These are phyloP conservation scores for Daldinia caldariorum DNA, from an alignment of 495 filamentous ascomycete species.

Conservation along the genomic window DNA sequence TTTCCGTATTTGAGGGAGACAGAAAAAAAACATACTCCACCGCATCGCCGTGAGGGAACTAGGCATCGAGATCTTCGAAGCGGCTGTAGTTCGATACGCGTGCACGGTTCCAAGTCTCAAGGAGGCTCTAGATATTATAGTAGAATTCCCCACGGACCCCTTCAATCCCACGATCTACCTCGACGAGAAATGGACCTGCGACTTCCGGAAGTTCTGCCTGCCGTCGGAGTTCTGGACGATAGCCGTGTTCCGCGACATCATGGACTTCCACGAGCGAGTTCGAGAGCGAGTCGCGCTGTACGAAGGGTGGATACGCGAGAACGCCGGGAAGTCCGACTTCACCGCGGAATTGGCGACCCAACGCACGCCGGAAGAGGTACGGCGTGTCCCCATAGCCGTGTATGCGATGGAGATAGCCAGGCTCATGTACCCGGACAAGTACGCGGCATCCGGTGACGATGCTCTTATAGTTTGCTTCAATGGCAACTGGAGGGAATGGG, in stretches of 20 bases:
- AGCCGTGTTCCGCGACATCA: background rate
- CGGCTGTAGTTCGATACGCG: constrained; percentile 1
- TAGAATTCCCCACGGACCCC: background rate
- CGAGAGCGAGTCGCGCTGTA: background rate
- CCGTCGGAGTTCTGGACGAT: background rate
- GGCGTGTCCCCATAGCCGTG: background rate
- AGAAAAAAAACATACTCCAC: background rate
- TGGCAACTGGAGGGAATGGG: background rate
- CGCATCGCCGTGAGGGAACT: background rate
- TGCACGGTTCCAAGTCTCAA: background rate
- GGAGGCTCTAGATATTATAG: background rate
- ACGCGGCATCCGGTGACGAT: background rate
- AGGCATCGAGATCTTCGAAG: background rate
- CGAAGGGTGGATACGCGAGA: background rate
- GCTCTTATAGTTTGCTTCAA: background rate
- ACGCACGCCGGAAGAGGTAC: background rate
- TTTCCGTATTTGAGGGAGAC: background rate
- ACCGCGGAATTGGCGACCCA: background rate
- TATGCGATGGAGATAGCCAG: background rate
- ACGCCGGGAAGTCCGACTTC: background rate
- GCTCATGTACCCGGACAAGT: background rate
- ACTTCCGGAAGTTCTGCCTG: background rate
- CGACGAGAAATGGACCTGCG: background rate
- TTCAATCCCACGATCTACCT: background rate
- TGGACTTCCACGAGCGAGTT: background rate